Evolutionary conservation across 1,284 basidiomycete genomes (phyloP).

Genomic region (Macrocystidia cucumis): DNA sequence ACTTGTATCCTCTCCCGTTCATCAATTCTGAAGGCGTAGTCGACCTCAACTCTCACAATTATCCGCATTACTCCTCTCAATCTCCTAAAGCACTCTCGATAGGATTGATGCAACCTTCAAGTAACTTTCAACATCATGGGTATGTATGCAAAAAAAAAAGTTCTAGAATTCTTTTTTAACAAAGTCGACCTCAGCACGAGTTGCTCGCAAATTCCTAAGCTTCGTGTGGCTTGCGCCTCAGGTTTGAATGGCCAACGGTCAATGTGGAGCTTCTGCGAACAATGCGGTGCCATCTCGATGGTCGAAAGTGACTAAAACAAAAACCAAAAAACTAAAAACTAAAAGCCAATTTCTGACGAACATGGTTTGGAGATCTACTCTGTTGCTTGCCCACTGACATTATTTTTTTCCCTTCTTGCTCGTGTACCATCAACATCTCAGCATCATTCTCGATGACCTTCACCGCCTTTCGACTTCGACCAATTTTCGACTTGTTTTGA

Average conservation of each 20-base stretch:
- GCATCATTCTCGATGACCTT: too few species aligned
- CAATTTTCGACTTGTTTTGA: too few species aligned
- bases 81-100: constrained; percentile 25
- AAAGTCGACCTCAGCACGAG: too few species aligned
- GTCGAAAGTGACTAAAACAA: constrained; percentile 59
- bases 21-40: constrained; percentile 37
- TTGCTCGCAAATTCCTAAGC: constrained; percentile 74
- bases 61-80: constrained; percentile 33
- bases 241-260: constrained; percentile 55
- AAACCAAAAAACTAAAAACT: constrained; percentile 9
- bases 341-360: too few species aligned
- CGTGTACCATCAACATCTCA: too few species aligned
- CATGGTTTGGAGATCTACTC: too few species aligned
- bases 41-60: constrained; percentile 39
- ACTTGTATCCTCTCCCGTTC: constrained; percentile 49
- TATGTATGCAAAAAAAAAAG: constrained; percentile 40
- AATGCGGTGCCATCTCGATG: constrained; percentile 83
- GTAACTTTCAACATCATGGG: constrained; percentile 62
- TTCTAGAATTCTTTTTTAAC: constrained; percentile 8
- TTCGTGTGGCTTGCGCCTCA: constrained; percentile 57
- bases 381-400: constrained; percentile 5
- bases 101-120: constrained; percentile 64
- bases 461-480: too few species aligned
- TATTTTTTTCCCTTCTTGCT: constrained; percentile 10
- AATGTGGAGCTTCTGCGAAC: constrained; percentile 83